These are phyloP conservation scores for Trichoderma sp. DNA, from an alignment of 2,329 filamentous ascomycete species.

Conservation along the genomic window DNA sequence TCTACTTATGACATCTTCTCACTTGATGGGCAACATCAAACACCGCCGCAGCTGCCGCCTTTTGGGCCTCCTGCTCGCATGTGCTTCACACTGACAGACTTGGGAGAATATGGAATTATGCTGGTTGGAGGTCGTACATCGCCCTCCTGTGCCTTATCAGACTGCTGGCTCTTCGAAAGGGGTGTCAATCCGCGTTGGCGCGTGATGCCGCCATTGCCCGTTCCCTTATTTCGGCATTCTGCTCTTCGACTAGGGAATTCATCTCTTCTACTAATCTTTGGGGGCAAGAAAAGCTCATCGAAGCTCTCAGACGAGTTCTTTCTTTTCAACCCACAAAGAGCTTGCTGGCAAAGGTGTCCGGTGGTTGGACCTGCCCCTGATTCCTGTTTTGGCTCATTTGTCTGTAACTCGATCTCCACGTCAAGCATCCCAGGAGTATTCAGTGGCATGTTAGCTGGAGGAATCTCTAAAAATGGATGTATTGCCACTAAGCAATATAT, in stretches of 20 bases:
- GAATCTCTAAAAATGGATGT: constrained; percentile 62
- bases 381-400: constrained; percentile 43
- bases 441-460: constrained; percentile 66
- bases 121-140: constrained; percentile 77
- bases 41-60: constrained; percentile 28
- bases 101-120: constrained; percentile 57
- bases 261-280: constrained; percentile 54
- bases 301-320: constrained; percentile 50
- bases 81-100: constrained; percentile 72
- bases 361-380: constrained; percentile 35
- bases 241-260: constrained; percentile 51
- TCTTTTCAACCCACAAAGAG: constrained; percentile 45
- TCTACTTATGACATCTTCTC: constrained; percentile 51
- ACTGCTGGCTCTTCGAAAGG: constrained; percentile 71
- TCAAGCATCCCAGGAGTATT: constrained; percentile 33
- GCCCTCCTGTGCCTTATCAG: constrained; percentile 62
- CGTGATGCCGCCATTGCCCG: constrained; percentile 60
- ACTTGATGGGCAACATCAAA: constrained; percentile 19
- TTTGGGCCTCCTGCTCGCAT: constrained; percentile 47
- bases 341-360: constrained; percentile 47
- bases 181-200: constrained; percentile 54
- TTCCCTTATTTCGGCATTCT: constrained; percentile 73
- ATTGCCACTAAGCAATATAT: constrained; percentile 61
- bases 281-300: constrained; percentile 55
- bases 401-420: constrained; percentile 31